Base-by-base conservation (phyloP, 768 basidiomycete species). In the Leccinellum albellum region DNA sequence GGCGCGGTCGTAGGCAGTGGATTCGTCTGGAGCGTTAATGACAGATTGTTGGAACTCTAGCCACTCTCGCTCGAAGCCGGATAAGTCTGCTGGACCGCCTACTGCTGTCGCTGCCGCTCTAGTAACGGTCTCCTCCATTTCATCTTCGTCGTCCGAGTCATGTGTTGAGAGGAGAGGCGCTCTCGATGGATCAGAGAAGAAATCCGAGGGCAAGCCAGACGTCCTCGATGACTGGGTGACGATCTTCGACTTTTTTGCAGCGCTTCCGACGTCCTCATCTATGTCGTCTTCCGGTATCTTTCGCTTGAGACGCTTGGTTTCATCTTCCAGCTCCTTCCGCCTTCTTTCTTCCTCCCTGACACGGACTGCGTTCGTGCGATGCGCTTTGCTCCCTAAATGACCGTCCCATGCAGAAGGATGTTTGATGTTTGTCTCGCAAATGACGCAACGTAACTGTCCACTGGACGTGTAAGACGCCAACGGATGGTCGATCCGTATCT, bases 391-490 rank as follows among this genome's bases (percentile, higher is more conserved):
- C 13, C 87, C 90, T 20, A 94, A 69, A 72, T 94, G 91, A 21
- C 91, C 89, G 57, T 91, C 85, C 91, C 91, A 94, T n/a, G 88
- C 87, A 24, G 87, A 83, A 3, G 88, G 80, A 64, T 91, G 84
- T 64, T 91, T 93, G 55, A 94, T 78, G 20, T 72, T 56, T 12
- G 75, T 79, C 2, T 78, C 78, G 65, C 91, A 94, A 24, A 84
- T 80, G 4, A 76, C 65, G 63, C 91, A 94, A 56, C 84, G 82
- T 28, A 94, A 76, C 65, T 88, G 86, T 47, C 89, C 88, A 26
- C 74, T 73, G 4, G 81, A 63, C 24, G 73, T 82, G 67, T 94
- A 93, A 4, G 85, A 72, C 6, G 91, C 91, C 44, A 85, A 76
- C 2, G 88, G 88, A 65, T 94, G 91, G 28, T 77, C 75, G 54